Evolutionary conservation across 2,329 filamentous ascomycete species (phyloP), one percentile per base, ranked within the genome.

Genomic region (Daldinia sp.): DNA sequence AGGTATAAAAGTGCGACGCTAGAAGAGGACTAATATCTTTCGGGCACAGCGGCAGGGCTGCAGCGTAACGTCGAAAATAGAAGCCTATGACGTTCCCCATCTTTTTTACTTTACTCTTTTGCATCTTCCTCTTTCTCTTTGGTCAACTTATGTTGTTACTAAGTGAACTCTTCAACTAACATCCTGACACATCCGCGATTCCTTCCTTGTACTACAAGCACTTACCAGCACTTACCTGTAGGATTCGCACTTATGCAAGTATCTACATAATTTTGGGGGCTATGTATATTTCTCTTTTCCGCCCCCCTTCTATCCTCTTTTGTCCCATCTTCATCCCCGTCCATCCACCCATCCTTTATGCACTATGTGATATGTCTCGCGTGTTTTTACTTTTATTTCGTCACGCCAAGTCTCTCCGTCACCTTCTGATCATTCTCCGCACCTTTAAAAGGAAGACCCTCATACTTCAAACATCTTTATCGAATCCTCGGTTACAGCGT

Each of bases 1-100:
- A 21, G 10, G 37, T 23, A 23, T 15, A 43, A 2, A 43, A 43
- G 11, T 45, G 41, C 41, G 4, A 27, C 41, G 21, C 37, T 45
- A 15, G 41, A 15, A 43, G 10, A 17, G 7, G 17, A 17, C 57
- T 55, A 61, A 29, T 51, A 15, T 37, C 3, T 30, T 55, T 51
- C 25, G 29, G 35, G 49, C 53, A 41, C 21, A 58, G 55, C 11
- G 25, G 41, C 56, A 60, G 58, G 58, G 58, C 58, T 63, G 63
- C 39, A 59, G 45, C 47, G 50, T 59, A 61, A 54, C 29, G 43
- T 57, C 50, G 23, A 63, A 60, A 66, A 61, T 60, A 61, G 60
- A 60, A 64, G 53, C 58, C 55, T 49, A 61, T 64, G 57, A 66
- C 61, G 60, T 66, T 35, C 50, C 49, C 29, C 51, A 29, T 34